phyloP scores from a whole-genome alignment of 2,329 filamentous ascomycete genomes.

The Fonsecaea monophora region DNA sequence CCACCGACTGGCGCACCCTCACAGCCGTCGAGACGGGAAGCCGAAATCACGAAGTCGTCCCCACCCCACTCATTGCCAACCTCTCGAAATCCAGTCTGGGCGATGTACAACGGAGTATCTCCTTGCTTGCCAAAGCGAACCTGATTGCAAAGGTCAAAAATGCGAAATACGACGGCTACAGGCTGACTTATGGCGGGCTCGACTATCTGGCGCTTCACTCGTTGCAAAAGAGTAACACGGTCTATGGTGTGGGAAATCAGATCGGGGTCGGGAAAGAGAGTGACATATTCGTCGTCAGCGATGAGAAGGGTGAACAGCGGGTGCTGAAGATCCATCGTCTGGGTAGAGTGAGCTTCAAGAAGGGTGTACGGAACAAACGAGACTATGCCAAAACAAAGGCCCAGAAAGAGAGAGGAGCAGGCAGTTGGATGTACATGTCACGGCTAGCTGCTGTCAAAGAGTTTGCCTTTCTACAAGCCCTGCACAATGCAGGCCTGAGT shows the following conservation, averaged over 20 bases:
- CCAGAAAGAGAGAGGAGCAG: constrained; percentile 59
- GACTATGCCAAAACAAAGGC: constrained; percentile 81
- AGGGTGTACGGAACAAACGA: constrained; percentile 85
- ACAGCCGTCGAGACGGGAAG: constrained; percentile 90
- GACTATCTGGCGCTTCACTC: constrained; percentile 97
- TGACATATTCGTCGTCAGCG: constrained; percentile 92
- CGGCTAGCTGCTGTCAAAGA: constrained; percentile 92
- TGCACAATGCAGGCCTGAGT: constrained; percentile 82
- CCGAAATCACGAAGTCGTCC: constrained; percentile 96
- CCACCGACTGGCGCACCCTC: constrained; percentile 94
- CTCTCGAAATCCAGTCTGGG: constrained; percentile 78
- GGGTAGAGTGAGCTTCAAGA: constrained; percentile 94
- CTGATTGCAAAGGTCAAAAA: constrained; percentile 94
- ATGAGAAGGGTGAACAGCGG: constrained; percentile 74
- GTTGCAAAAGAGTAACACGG: constrained; percentile 76
- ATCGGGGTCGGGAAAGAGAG: constrained; percentile 98
- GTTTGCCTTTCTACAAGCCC: constrained; percentile 89
- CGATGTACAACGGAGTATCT: constrained; percentile 81
- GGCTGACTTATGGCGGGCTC: constrained; percentile 92
- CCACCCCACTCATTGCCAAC: constrained; percentile 84
- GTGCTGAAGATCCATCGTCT: constrained; percentile 96
- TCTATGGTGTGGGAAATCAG: constrained; percentile 93
- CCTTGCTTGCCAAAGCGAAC: constrained; percentile 86
- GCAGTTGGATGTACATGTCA: constrained; percentile 98
- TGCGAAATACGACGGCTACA: constrained; percentile 95